Base-by-base conservation (phyloP, 2,329 filamentous ascomycete genomes). In the Cladophialophora immunda region DNA sequence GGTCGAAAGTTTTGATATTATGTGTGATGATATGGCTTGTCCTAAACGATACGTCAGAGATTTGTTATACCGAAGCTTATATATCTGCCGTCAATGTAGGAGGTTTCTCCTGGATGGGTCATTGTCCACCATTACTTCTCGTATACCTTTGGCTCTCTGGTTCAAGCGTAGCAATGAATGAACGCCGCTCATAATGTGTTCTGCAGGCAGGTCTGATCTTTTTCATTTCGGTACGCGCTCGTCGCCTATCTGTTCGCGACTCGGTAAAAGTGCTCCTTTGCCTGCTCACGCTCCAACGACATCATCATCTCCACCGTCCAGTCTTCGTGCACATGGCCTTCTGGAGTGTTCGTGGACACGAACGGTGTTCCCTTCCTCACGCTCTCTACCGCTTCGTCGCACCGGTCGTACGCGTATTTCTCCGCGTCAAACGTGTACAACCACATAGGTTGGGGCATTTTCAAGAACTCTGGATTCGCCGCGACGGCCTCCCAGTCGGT, bases 361-460 rank as follows among this genome's bases (percentile, higher is more conserved):
- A 62, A 65, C 3, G 59, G 47, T 22, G 17, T 62, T 15, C 64
- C 64, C 5, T 54, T 53, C 27, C 19, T 22, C 32, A 66, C 1
- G 34, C n/a, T 19, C 5, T 52, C 34, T 11, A 65, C 22, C 11
- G 50, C 62, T 64, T 71, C 74, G 69, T 70, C 75, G 67, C 66
- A 82, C 38, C 76, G 73, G 34, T 78, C 75, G 65, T 82, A 80
- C 0, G 82, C 81, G 67, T 83, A 78, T 38, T 73, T 75, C 75
- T 85, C 82, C 22, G 82, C 79, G 70, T 86, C 83, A 69, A 83
- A 82, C 36, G 78, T 75, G n/a, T 84, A 76, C 4, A 85, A 73
- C 83, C 83, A 85, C 58, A 78, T 79, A 68, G 84, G 82, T 38
- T 81, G 77, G 11, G 79, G 68, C n/a, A 65, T 38, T 2, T 65